Evolutionary conservation across 75 land plant genomes (phyloP).

Genomic region (Cupressus sempervirens): DNA sequence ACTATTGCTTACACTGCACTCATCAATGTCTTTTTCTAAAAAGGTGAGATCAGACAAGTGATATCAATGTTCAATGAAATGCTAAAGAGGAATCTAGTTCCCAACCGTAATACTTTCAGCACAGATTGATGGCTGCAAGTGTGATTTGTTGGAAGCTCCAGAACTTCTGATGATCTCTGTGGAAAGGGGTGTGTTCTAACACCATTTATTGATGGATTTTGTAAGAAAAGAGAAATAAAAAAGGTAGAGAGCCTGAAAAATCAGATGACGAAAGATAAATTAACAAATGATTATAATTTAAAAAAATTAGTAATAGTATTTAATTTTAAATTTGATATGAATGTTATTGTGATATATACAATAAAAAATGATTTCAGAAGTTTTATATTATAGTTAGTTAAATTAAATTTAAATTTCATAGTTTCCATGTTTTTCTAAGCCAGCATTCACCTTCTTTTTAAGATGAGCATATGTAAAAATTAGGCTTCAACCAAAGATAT

Average conservation of each 20-base stretch:
- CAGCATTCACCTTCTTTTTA: no score
- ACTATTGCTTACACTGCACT: conserved; percentile 54
- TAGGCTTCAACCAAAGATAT: no score
- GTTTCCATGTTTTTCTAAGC: no score
- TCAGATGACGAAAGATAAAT: conserved; percentile 34
- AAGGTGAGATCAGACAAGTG: conserved; percentile 38
- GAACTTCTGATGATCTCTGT: conserved; percentile 48
- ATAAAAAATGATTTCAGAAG: no score
- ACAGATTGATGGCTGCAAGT: conserved; percentile 30
- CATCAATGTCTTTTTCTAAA: conserved; percentile 42
- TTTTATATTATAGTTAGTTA: no score
- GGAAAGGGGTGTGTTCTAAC: conserved; percentile 26
- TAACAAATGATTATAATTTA: not conserved
- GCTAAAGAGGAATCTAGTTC: conserved; percentile 35
- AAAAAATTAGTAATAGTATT: no score
- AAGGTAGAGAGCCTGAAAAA: conserved; percentile 31
- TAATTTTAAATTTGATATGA: no score
- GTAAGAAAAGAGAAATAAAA: conserved; percentile 33
- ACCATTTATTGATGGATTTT: conserved; percentile 45
- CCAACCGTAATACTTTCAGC: conserved; percentile 53
- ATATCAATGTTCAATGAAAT: conserved; percentile 45
- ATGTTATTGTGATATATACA: no score
- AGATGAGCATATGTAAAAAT: no score
- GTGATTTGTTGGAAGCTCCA: conserved; percentile 43
- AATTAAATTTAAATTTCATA: no score